Percentiles rank a stretch among this genome's conserved stretches.
These are phyloP conservation scores for Zoysia matrella DNA, from an alignment of 202 grass and related monocot genomes.

Conservation along the genomic window DNA sequence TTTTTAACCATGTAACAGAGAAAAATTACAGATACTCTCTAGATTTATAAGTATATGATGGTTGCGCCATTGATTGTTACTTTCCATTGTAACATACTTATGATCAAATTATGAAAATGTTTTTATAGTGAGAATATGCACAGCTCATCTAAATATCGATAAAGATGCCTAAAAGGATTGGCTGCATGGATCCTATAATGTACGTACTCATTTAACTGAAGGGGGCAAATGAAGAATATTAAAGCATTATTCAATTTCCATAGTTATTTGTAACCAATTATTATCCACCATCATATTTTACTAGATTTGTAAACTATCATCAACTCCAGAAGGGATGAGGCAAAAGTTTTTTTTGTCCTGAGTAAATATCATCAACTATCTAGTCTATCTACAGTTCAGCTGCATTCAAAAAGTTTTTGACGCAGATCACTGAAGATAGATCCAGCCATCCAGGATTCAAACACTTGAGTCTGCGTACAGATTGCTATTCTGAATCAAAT, in stretches of 20 bases:
- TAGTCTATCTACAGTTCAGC: neutral
- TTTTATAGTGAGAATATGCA: neutral
- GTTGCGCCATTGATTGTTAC: neutral
- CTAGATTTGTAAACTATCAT: neutral
- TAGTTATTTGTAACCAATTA: neutral
- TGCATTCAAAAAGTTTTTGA: neutral
- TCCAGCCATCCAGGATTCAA: neutral
- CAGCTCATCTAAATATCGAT: slow-evolving; percentile 5
- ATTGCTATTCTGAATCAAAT: neutral
- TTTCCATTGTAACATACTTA: slow-evolving; percentile 1
- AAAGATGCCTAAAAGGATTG: neutral
- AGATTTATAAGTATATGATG: neutral
- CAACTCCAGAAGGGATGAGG: neutral
- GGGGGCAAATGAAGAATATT: neutral
- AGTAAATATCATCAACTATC: neutral
- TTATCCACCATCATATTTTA: neutral
- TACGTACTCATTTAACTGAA: neutral
- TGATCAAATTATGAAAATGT: slow-evolving; percentile 3
- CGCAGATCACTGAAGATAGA: neutral
- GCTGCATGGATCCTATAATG: neutral
- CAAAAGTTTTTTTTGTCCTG: neutral
- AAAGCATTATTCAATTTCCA: slow-evolving; percentile 17
- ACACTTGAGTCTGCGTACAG: neutral
- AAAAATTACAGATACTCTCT: slow-evolving; percentile 9
- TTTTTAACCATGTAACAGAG: slow-evolving; percentile 19